Evolutionary conservation across 1,284 basidiomycete genomes (phyloP).

Genomic region (Gymnopus androsaceus): DNA sequence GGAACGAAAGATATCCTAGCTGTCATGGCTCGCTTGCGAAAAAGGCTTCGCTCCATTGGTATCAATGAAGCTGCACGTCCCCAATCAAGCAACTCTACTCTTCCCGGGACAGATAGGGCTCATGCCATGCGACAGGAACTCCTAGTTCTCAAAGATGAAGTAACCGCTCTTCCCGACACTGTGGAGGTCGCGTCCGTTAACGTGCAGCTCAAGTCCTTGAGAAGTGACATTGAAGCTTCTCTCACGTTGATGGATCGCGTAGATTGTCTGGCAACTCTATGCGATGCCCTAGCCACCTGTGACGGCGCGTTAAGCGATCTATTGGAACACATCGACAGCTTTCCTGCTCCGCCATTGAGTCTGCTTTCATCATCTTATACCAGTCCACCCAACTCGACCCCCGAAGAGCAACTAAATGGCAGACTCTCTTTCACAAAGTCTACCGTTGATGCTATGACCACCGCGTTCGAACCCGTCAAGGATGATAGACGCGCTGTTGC

Average conservation of each 20-base stretch:
- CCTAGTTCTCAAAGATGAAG: constrained; percentile 44
- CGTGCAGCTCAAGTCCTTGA: constrained; percentile 61
- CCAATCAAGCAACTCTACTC: constrained; percentile 39
- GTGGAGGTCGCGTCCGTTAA: constrained; percentile 44
- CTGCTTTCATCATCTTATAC: constrained; percentile 52
- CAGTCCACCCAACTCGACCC: constrained; percentile 37
- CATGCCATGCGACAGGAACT: constrained; percentile 50
- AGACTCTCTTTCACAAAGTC: constrained; percentile 64
- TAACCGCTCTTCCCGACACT: constrained; percentile 46
- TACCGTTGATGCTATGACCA: constrained; percentile 48
- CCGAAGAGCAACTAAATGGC: constrained; percentile 65
- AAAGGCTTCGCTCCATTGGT: constrained; percentile 59
- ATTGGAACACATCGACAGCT: constrained; percentile 79
- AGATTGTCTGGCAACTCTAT: constrained; percentile 53
- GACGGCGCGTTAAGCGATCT: constrained; percentile 80
- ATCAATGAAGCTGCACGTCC: constrained; percentile 58
- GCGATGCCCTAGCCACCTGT: constrained; percentile 51
- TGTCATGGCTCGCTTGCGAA: constrained; percentile 44
- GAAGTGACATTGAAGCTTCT: constrained; percentile 56
- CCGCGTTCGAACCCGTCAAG: constrained; percentile 40
- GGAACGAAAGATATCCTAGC: constrained; percentile 28
- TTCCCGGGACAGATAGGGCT: constrained; percentile 54
- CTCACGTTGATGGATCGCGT: constrained; percentile 51
- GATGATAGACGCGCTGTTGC: constrained; percentile 58
- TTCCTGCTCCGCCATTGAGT: constrained; percentile 58